A percentile compares a stretch with the other conserved stretches of the same genome.
phyloP scores from a whole-genome alignment of 2,329 filamentous ascomycete genomes.

The Cladorrhinum sp. region DNA sequence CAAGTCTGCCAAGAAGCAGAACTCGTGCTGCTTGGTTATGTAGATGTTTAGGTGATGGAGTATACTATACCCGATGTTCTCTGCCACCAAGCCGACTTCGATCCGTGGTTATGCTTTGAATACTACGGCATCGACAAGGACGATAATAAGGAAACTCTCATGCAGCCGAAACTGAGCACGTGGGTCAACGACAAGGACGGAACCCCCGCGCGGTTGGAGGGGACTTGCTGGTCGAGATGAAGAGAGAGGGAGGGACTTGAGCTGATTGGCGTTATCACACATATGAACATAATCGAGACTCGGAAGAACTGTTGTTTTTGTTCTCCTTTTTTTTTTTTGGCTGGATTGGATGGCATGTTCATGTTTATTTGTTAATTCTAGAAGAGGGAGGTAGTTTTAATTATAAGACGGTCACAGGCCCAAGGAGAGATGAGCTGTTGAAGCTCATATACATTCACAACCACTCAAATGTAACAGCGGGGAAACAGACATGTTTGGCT shows the following conservation, averaged over 20 bases:
- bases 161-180: no score
- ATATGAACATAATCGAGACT: no score
- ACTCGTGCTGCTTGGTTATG: constrained; percentile 72
- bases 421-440: no score
- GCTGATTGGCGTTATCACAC: background rate
- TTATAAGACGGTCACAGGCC: no score
- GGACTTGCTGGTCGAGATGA: background rate
- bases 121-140: background rate
- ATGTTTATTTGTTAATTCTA: no score
- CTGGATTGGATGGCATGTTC: no score
- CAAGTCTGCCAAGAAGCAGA: constrained; percentile 77
- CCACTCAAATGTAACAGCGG: no score
- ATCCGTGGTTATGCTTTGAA: background rate
- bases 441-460: no score
- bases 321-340: no score
- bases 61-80: background rate
- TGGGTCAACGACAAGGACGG: background rate
- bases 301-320: no score
- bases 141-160: background rate
- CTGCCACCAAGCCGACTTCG: background rate
- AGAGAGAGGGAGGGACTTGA: background rate
- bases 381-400: no score
- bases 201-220: no score
- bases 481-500: constrained; percentile 9
- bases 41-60: constrained; percentile 34